A percentile compares a stretch with the other conserved stretches of the same genome.
Conservation (phyloP, 768 basidiomycete genomes). For the Tylopilus felleus region DNA sequence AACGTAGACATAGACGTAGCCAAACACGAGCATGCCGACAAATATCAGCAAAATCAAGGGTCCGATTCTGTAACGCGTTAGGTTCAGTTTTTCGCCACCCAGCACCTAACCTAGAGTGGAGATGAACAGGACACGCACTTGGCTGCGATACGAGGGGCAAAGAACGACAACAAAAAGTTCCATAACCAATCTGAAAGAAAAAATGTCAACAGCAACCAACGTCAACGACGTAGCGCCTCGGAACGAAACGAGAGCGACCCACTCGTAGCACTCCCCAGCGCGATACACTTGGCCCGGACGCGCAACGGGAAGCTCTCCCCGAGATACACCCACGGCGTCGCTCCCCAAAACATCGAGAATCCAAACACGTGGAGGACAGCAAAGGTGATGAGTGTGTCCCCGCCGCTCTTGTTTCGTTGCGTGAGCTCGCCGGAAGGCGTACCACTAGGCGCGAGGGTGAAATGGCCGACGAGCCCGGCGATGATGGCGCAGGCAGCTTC, state of each 20-base stretch:
- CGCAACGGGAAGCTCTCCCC: slow-evolving; percentile 80
- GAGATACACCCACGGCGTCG: slow-evolving; percentile 73
- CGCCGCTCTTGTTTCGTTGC: slow-evolving; percentile 44
- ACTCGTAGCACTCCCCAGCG: slow-evolving; percentile 61
- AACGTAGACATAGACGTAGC: slow-evolving; percentile 72
- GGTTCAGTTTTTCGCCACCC: background rate
- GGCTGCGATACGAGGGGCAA: slow-evolving; percentile 62
- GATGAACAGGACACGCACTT: slow-evolving; percentile 31
- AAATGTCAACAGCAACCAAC: background rate
- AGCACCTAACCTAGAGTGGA: too few species aligned
- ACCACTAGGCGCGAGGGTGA: slow-evolving; percentile 51
- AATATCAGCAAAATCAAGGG: slow-evolving; percentile 77
- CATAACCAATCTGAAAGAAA: slow-evolving; percentile 52
- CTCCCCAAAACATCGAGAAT: slow-evolving; percentile 74
- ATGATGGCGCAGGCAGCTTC: slow-evolving; percentile 62
- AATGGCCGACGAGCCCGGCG: slow-evolving; percentile 70
- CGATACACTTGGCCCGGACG: slow-evolving; percentile 72
- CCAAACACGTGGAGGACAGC: slow-evolving; percentile 71
- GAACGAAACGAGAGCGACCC: background rate
- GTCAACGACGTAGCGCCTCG: background rate
- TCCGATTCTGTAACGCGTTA: slow-evolving; percentile 46
- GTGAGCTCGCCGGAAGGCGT: slow-evolving; percentile 49
- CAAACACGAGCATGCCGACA: slow-evolving; percentile 70
- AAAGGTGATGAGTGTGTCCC: slow-evolving; percentile 64
- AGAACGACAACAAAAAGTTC: slow-evolving; percentile 74